phyloP scores from a whole-genome alignment of 441 rosid genomes.

The Pelargonium myrrhifolium region DNA sequence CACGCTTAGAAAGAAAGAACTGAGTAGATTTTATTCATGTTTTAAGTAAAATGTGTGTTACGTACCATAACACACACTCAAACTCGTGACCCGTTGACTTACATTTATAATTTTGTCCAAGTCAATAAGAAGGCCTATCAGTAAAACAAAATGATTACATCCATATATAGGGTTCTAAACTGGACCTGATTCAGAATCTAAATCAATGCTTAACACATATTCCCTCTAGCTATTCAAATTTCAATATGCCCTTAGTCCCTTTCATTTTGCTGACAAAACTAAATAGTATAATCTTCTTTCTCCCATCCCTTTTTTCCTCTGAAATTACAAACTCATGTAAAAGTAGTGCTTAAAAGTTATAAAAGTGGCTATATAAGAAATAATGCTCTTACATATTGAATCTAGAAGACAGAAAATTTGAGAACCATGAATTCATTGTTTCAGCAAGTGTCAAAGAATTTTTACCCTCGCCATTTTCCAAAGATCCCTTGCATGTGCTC shows the following conservation, averaged over 20 bases:
- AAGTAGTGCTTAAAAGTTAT: background rate
- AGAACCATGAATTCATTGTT: background rate
- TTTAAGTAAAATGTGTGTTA: background rate
- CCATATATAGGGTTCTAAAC: too few relatives aligned
- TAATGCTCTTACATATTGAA: slow-evolving; percentile 2
- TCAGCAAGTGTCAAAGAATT: slow-evolving; percentile 6
- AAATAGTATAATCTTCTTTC: background rate
- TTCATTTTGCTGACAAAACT: background rate
- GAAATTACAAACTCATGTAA: background rate
- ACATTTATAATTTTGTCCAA: too few relatives aligned
- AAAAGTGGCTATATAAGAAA: background rate
- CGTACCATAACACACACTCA: too few relatives aligned
- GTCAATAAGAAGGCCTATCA: too few relatives aligned
- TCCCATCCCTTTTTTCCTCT: background rate
- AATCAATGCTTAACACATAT: too few relatives aligned
- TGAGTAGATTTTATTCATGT: background rate
- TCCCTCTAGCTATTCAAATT: background rate
- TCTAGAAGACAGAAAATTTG: background rate
- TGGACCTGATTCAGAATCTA: too few relatives aligned
- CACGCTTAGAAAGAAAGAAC: background rate
- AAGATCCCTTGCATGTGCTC: slow-evolving; percentile 24
- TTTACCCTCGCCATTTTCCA: slow-evolving; percentile 45
- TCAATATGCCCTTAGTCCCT: background rate
- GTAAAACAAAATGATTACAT: too few relatives aligned
- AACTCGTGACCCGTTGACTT: too few relatives aligned